Evolutionary conservation across 1,139 yeast genomes (phyloP), one percentile per base, ranked within the genome.

Genomic region (Diutina sp.): DNA sequence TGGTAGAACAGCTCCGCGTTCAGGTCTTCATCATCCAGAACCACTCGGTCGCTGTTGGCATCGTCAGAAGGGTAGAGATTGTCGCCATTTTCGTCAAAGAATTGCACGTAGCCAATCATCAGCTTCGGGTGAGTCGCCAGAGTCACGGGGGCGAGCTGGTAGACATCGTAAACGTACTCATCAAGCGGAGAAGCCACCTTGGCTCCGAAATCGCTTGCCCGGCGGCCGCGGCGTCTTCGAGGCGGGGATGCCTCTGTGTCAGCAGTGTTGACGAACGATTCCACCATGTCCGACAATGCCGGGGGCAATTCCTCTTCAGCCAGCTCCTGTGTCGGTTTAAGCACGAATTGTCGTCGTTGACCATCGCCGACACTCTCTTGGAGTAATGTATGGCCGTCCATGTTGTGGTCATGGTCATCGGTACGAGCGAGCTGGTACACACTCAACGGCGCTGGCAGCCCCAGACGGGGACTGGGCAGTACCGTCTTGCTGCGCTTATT

Each of bases 141-240:
- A 73, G 77, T 74, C 58, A 73, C 61, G 0, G 79, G 76, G 6
- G 72, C 65, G 47, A 76, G 63, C 44, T 72, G 74, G 60, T 91
- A 91, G 21, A 91, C 90, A 70, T 91, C 99, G 65, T 90, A 93
- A 21, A 91, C 98, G 62, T 88, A 91, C 46, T 87, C 96, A 18
- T 80, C 75, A n/a, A 76, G 74, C 28, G 75, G 74, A 25, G 62
- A 64, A 16, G 21, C 35, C n/a, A 35, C 41, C 25, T 16, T 44
- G 6, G 53, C 8, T 7, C 41, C 28, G 6, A 18, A n/a, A 4
- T n/a, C 53, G 12, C 29, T n/a, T 3, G 53, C 28, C 25, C 44
- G 41, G 32, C 53, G 35, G 32, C 53, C 53, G 8, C 53, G 41
- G 14, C 53, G 53, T n/a, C 32, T 50, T 4, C 53, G 53, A n/a